Conservation (phyloP, 31 red algal genomes). For the Asparagopsis taxiformis region DNA sequence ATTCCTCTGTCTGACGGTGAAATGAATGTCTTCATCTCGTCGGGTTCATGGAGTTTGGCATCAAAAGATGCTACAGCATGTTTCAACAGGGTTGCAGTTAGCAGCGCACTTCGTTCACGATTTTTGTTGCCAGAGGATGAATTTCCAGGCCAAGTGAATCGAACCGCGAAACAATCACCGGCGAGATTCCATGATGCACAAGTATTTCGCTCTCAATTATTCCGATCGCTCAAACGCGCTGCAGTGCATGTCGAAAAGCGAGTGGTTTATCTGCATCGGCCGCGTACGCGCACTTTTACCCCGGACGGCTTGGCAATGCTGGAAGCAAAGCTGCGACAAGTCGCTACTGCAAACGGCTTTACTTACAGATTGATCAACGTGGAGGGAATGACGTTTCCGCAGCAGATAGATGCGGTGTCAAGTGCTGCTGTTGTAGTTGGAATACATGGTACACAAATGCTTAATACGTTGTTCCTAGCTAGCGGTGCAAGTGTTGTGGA, state of each 20-base stretch:
- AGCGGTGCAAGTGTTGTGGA: constrained; percentile 38
- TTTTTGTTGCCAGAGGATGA: constrained; percentile 26
- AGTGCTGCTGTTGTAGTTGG: constrained; percentile 50
- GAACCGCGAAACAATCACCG: constrained; percentile 2
- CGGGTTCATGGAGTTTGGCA: constrained; percentile 20
- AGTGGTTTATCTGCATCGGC: constrained; percentile 54
- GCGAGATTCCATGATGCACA: constrained; percentile 21
- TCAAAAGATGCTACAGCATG: constrained; percentile 28
- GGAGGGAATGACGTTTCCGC: constrained; percentile 36
- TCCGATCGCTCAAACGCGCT: background rate
- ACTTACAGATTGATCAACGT: constrained; percentile 22
- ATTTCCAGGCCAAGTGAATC: constrained; percentile 21
- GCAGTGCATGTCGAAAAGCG: constrained; percentile 2
- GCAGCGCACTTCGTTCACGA: background rate
- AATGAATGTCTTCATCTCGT: constrained; percentile 31
- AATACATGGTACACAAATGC: constrained; percentile 81
- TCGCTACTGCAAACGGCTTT: constrained; percentile 1
- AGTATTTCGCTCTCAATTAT: constrained; percentile 21
- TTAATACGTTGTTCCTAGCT: constrained; percentile 50
- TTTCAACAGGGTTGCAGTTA: constrained; percentile 28
- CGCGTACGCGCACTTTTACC: constrained; percentile 30
- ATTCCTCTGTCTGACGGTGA: background rate
- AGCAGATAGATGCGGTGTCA: constrained; percentile 41
- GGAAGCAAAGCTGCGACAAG: constrained; percentile 6
- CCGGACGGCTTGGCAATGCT: constrained; percentile 8